These are phyloP conservation scores for Usnea hakonensis DNA, from an alignment of 495 filamentous ascomycete genomes.

Conservation along the genomic window DNA sequence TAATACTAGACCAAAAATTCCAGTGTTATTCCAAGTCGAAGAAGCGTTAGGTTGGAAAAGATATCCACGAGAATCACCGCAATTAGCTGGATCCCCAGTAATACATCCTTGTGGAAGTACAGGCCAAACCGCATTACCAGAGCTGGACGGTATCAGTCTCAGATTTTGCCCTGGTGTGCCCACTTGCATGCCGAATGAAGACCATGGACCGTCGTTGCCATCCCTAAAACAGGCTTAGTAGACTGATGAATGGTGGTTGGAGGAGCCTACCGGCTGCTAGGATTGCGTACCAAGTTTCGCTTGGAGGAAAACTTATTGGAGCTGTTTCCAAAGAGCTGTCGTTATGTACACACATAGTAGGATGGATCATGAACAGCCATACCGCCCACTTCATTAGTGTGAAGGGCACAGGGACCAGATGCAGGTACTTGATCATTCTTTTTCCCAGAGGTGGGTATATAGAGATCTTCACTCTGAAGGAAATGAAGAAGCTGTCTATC, in stretches of 20 bases:
- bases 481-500: background rate
- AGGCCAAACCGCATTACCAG: conserved; percentile 37
- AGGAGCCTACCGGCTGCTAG: background rate
- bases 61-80: conserved; percentile 40
- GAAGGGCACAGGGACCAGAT: background rate
- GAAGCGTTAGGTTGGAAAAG: conserved; percentile 32
- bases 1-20: no score
- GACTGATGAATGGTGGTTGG: no score
- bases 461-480: background rate
- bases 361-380: background rate
- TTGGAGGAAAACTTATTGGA: background rate
- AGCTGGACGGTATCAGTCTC: conserved; percentile 40
- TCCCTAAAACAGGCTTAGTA: no score
- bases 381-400: background rate
- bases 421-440: background rate
- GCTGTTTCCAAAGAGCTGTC: background rate
- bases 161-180: conserved; percentile 42
- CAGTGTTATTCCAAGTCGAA: conserved; percentile 37
- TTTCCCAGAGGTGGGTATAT: background rate
- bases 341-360: background rate
- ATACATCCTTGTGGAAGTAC: conserved; percentile 28
- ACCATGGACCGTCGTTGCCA: conserved; percentile 48
- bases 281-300: background rate
- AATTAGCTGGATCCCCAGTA: conserved; percentile 15
- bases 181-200: conserved; percentile 41